A percentile compares a stretch with the other conserved stretches of the same genome.
Conservation (phyloP, 306 rosid species). For the Quercus engelmannii region DNA sequence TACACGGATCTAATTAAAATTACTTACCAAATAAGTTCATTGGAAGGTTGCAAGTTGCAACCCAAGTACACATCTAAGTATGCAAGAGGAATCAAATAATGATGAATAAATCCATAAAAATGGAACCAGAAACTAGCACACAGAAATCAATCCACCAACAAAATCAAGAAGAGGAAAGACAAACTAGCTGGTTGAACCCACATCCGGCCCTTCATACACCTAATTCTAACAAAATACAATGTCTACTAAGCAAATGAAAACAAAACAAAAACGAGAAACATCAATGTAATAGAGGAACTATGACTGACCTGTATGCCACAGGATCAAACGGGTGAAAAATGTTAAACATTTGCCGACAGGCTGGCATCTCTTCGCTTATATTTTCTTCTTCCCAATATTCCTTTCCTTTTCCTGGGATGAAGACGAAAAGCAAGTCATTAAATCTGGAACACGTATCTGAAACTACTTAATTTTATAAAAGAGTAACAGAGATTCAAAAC, state of each 20-base stretch:
- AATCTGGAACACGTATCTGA: neutral
- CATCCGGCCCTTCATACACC: neutral
- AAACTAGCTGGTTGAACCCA: neutral
- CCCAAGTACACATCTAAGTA: neutral
- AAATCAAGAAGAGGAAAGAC: neutral
- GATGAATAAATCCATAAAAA: neutral
- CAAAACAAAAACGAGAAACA: neutral
- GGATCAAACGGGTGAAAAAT: constrained; percentile 99
- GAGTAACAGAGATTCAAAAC: neutral
- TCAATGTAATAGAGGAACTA: constrained; percentile 11
- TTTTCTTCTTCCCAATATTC: constrained; percentile 88
- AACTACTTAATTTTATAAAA: constrained; percentile 6
- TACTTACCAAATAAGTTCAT: neutral
- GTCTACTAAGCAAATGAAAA: neutral
- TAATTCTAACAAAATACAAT: neutral
- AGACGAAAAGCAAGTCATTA: constrained; percentile 9
- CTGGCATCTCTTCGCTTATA: constrained; percentile 88
- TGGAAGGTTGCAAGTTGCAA: neutral
- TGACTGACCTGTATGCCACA: constrained; percentile 85
- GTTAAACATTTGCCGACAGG: constrained; percentile 89
- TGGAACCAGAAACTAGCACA: neutral
- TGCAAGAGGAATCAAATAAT: neutral
- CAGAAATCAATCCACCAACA: neutral
- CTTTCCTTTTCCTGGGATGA: constrained; percentile 72
- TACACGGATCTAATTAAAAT: neutral